Evolutionary conservation across 345 rosid species (phyloP).

Genomic region (Eutrema japonicum): DNA sequence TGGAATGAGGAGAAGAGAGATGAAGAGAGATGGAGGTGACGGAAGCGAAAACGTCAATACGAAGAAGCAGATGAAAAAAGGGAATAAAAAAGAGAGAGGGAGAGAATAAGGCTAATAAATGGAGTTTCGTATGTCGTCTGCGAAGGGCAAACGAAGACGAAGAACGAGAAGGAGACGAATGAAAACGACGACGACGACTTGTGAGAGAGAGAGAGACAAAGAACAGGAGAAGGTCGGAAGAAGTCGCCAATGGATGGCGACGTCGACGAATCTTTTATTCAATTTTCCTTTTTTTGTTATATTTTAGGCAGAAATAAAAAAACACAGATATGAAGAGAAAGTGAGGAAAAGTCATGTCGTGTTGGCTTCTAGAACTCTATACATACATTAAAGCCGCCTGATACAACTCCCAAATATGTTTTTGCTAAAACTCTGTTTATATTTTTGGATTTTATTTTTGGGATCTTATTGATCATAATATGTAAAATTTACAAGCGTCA

Average conservation of each 20-base stretch:
- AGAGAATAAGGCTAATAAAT: slow-evolving; percentile 25
- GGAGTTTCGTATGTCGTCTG: slow-evolving; percentile 18
- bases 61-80: slow-evolving; percentile 14
- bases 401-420: neutral
- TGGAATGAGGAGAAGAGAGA: slow-evolving; percentile 13
- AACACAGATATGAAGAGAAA: slow-evolving; percentile 22
- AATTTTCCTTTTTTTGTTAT: neutral
- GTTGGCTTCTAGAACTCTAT: slow-evolving; percentile 28
- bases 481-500: neutral
- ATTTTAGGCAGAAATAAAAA: slow-evolving; percentile 19
- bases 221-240: slow-evolving; percentile 28
- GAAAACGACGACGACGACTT: slow-evolving; percentile 23
- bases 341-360: slow-evolving; percentile 42
- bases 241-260: slow-evolving; percentile 52
- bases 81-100: neutral
- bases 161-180: slow-evolving; percentile 21
- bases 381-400: slow-evolving; percentile 13
- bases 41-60: slow-evolving; percentile 36
- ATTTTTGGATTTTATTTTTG: neutral
- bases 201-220: slow-evolving; percentile 19
- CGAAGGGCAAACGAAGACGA: slow-evolving; percentile 24
- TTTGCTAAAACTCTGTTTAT: neutral
- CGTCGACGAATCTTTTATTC: slow-evolving; percentile 40
- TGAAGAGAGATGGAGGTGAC: slow-evolving; percentile 22
- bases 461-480: neutral